Conservation (phyloP, 1,139 yeast species). For the Saccharomyces hybrid region DNA sequence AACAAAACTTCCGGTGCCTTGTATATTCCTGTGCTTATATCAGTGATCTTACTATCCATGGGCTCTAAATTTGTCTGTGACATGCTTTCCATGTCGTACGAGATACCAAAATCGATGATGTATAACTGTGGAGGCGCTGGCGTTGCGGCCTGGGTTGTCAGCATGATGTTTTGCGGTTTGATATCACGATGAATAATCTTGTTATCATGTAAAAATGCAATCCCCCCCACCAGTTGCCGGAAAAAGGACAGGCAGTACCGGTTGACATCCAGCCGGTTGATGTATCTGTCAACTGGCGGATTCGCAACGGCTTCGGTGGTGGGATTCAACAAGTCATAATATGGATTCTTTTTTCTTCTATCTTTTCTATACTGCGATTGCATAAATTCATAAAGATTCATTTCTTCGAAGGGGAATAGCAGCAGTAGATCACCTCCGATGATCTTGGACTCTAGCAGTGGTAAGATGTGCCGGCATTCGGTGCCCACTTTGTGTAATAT, state of each 20-base stretch:
- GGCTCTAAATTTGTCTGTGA: conserved; percentile 37
- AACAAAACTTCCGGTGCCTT: conserved; percentile 81
- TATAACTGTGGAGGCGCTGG: conserved; percentile 31
- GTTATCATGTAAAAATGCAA: conserved; percentile 44
- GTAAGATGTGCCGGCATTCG: conserved; percentile 12
- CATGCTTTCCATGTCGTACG: conserved; percentile 40
- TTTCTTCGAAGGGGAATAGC: conserved; percentile 18
- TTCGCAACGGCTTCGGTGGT: conserved; percentile 1
- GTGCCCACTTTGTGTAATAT: conserved; percentile 16
- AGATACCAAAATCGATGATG: conserved; percentile 75
- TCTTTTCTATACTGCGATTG: conserved; percentile 12
- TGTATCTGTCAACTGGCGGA: conserved; percentile 2
- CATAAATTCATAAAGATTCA: conserved; percentile 22
- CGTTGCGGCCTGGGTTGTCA: conserved; percentile 25
- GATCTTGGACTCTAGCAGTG: conserved; percentile 12
- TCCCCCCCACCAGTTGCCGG: conserved; percentile 41
- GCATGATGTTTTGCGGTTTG: conserved; percentile 71
- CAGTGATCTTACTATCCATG: conserved; percentile 45
- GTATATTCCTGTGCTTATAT: conserved; percentile 69
- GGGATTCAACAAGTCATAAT: conserved; percentile 13
- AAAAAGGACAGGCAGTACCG: conserved; percentile 32
- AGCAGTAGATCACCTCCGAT: conserved; percentile 10
- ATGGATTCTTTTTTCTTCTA: conserved; percentile 30
- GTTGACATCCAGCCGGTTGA: conserved; percentile 17
- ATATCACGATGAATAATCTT: conserved; percentile 88